Conservation (phyloP, 176 grass and related monocot species). For the Eragrostis curvula region DNA sequence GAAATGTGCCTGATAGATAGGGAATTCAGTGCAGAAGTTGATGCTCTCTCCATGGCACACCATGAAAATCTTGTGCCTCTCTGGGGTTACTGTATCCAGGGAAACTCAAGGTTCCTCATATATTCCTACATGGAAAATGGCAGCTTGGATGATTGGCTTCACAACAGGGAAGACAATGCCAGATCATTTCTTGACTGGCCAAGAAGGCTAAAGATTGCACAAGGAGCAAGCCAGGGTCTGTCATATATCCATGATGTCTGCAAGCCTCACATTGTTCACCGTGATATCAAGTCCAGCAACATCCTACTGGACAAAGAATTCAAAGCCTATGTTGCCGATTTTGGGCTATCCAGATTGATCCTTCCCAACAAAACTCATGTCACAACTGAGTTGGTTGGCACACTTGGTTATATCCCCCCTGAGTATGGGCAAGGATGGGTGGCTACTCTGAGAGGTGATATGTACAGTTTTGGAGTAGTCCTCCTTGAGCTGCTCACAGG, state of each 20-base stretch:
- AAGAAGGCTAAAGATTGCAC: conserved; percentile 66
- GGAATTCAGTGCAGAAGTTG: conserved; percentile 73
- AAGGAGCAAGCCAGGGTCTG: conserved; percentile 59
- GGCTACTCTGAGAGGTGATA: conserved; percentile 73
- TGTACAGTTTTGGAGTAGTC: conserved; percentile 87
- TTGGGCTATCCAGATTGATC: conserved; percentile 74
- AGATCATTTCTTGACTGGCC: conserved; percentile 61
- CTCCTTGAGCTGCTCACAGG: conserved; percentile 78
- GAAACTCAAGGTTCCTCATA: conserved; percentile 57
- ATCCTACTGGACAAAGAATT: conserved; percentile 68
- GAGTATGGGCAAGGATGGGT: conserved; percentile 75
- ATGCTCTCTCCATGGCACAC: conserved; percentile 56
- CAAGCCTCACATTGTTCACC: conserved; percentile 74
- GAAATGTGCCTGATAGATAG: conserved; percentile 62
- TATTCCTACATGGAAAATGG: conserved; percentile 92
- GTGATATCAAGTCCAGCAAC: conserved; percentile 91
- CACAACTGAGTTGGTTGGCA: conserved; percentile 73
- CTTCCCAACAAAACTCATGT: conserved; percentile 72
- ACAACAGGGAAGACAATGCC: conserved; percentile 47
- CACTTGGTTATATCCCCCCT: conserved; percentile 82
- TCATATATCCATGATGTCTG: conserved; percentile 71
- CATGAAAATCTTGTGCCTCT: conserved; percentile 72
- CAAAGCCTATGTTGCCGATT: conserved; percentile 69
- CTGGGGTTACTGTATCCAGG: conserved; percentile 71
- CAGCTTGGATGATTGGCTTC: conserved; percentile 87